phyloP scores from a whole-genome alignment of 2,329 filamentous ascomycete genomes.

The Talaromyces rugulosus region DNA sequence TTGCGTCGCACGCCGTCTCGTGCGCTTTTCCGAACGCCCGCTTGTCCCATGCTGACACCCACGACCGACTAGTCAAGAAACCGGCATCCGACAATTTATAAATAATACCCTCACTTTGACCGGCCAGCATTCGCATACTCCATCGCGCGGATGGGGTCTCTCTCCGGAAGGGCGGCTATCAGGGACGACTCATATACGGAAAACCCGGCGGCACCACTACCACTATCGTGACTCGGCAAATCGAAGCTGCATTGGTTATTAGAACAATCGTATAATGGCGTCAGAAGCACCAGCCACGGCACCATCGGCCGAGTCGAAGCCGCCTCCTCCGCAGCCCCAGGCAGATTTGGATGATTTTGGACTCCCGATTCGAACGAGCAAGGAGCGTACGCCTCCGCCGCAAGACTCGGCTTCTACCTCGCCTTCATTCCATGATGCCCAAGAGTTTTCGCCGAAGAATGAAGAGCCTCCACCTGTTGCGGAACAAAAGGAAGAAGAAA shows the following conservation, averaged over 20 bases:
- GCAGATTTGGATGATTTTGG: slow-evolving; percentile 36
- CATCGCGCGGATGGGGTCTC: neutral
- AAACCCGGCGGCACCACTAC: neutral
- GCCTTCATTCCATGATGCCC: slow-evolving; percentile 20
- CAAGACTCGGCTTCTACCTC: slow-evolving; percentile 11
- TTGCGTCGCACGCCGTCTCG: neutral
- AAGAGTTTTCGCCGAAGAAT: slow-evolving; percentile 8
- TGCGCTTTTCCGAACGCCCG: neutral
- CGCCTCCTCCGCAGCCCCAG: slow-evolving; percentile 2
- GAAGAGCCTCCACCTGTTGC: neutral
- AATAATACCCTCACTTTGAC: neutral
- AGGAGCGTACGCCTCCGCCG: slow-evolving; percentile 15
- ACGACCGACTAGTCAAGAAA: neutral
- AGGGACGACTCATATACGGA: neutral
- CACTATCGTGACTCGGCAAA: neutral
- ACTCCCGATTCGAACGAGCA: slow-evolving; percentile 30
- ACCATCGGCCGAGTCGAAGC: slow-evolving; percentile 1
- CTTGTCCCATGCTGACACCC: neutral
- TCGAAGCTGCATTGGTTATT: neutral
- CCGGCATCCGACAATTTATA: neutral
- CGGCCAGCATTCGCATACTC: neutral
- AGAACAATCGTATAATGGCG: slow-evolving; percentile 3
- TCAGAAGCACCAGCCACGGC: neutral
- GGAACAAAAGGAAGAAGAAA: neutral
- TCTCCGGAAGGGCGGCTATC: neutral